Conservation (phyloP, 306 rosid genomes). For the Pyrus betulifolia region DNA sequence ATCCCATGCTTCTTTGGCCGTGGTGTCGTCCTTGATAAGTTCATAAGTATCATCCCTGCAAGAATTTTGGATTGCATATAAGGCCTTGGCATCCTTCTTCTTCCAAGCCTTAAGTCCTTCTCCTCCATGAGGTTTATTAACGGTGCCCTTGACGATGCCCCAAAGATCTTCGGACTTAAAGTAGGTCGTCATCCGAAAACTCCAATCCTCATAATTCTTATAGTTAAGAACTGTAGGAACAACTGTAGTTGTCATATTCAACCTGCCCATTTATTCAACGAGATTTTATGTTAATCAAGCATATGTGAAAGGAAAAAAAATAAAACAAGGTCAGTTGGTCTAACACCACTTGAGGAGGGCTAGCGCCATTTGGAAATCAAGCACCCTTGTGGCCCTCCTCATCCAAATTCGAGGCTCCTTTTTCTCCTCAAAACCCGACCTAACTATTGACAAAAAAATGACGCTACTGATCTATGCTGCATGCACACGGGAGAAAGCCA, state of each 20-base stretch:
- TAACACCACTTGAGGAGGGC: too few species aligned
- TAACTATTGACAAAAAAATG: too few species aligned
- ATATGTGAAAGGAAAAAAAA: background rate
- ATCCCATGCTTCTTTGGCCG: too few species aligned
- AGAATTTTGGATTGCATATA: background rate
- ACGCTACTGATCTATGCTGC: too few species aligned
- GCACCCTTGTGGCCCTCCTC: too few species aligned
- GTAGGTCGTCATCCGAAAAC: background rate
- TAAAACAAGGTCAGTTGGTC: too few species aligned
- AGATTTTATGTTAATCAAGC: background rate
- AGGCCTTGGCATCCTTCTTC: background rate
- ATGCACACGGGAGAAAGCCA: too few species aligned
- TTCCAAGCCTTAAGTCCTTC: background rate
- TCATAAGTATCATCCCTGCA: background rate
- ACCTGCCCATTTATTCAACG: background rate
- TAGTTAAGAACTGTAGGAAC: background rate
- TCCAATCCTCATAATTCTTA: background rate
- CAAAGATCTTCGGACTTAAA: constrained; percentile 1
- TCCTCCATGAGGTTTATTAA: background rate
- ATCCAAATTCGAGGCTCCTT: too few species aligned
- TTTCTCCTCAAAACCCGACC: too few species aligned
- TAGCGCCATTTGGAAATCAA: too few species aligned
- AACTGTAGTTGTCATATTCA: background rate
- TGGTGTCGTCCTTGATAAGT: too few species aligned
- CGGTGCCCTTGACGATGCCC: background rate